Evolutionary conservation across 1,284 basidiomycete genomes (phyloP).

Genomic region (Albatrellus sp.): DNA sequence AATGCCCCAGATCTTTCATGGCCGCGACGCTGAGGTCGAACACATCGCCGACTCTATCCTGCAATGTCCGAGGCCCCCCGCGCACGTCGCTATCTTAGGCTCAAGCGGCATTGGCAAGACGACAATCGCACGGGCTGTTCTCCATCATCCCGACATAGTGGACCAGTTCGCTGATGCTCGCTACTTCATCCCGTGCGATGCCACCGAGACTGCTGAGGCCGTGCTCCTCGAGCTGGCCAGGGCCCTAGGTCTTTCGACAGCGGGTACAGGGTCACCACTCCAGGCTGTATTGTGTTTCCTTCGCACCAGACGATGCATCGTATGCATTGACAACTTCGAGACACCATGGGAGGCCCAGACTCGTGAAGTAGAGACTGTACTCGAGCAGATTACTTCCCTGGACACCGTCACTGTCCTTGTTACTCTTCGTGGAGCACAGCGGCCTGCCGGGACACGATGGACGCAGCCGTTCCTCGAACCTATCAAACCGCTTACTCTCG

Average conservation of each 20-base stretch:
- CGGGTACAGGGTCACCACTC: not conserved
- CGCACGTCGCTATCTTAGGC: slow-evolving; percentile 19
- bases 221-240: slow-evolving; percentile 15
- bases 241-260: slow-evolving; percentile 7
- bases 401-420: slow-evolving; percentile 1
- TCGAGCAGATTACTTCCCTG: slow-evolving; percentile 4
- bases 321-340: slow-evolving; percentile 24
- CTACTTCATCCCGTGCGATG: slow-evolving; percentile 19
- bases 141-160: slow-evolving; percentile 12
- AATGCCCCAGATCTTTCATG: not conserved
- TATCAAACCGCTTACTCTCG: slow-evolving; percentile 1
- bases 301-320: slow-evolving; percentile 10
- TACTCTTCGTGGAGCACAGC: slow-evolving; percentile 1
- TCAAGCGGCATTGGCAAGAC: slow-evolving; percentile 27
- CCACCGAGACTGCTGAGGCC: slow-evolving; percentile 12
- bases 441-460: no score
- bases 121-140: slow-evolving; percentile 16
- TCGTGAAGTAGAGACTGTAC: slow-evolving; percentile 2
- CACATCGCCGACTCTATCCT: not conserved
- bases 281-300: slow-evolving; percentile 7
- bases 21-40: slow-evolving; percentile 6
- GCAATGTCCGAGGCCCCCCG: slow-evolving; percentile 9
- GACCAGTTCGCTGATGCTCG: slow-evolving; percentile 12
- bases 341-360: slow-evolving; percentile 17
- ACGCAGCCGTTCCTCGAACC: no score